Percentiles rank a stretch among this genome's conserved stretches.
Evolutionary conservation across 148 eudicot genomes (phyloP).

Genomic region (Camellia lanceoleosa): DNA sequence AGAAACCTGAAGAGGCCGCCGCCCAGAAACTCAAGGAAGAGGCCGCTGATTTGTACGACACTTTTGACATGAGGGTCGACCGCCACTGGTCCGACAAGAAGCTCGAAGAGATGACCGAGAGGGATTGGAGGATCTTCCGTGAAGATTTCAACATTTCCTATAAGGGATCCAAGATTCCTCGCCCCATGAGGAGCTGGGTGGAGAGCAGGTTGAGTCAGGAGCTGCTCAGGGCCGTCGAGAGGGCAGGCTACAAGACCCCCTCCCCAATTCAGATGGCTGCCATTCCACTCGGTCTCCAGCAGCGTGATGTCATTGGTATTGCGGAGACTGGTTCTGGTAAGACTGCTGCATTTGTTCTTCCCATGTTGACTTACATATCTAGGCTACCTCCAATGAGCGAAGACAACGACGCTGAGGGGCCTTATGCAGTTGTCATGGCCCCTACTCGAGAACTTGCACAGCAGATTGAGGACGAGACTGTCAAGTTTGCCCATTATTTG

Average conservation of each 20-base stretch:
- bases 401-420: constrained; percentile 70
- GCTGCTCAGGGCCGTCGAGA: constrained; percentile 64
- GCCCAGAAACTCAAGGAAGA: constrained; percentile 52
- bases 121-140: constrained; percentile 86
- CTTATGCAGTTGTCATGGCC: constrained; percentile 91
- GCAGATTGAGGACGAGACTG: constrained; percentile 83
- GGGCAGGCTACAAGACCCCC: constrained; percentile 39
- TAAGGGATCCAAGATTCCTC: constrained; percentile 72
- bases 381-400: constrained; percentile 43
- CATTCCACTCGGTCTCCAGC: constrained; percentile 45
- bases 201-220: constrained; percentile 67
- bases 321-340: constrained; percentile 55
- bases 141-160: constrained; percentile 81
- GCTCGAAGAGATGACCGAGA: constrained; percentile 57
- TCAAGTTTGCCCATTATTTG: constrained; percentile 67
- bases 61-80: constrained; percentile 49
- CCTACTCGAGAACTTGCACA: constrained; percentile 89
- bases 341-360: constrained; percentile 54
- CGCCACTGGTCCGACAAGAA: constrained; percentile 48
- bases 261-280: constrained; percentile 51
- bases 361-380: constrained; percentile 51
- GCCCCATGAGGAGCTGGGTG: constrained; percentile 78
- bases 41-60: constrained; percentile 60
- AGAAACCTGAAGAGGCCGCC: constrained; percentile 37
- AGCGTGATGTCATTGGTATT: constrained; percentile 42